A percentile compares a stretch with the other conserved stretches of the same genome.
Evolutionary conservation across 345 rosid species (phyloP).

Genomic region (Schrenkiella parvula): DNA sequence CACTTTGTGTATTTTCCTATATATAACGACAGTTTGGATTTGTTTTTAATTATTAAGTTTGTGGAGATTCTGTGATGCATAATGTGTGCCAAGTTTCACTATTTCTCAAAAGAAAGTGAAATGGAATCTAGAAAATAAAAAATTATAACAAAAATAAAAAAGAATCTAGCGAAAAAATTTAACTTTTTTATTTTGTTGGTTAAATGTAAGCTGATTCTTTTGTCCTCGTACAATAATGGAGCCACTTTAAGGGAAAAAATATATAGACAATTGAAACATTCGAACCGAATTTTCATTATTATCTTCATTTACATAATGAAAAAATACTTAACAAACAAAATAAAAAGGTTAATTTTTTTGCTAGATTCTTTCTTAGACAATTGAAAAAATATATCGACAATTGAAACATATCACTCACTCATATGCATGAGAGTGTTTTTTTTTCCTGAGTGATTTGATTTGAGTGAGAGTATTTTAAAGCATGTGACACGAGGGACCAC

Average conservation of each 20-base stretch:
- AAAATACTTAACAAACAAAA: no score
- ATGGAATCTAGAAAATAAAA: not conserved
- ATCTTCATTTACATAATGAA: no score
- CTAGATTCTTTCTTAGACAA: no score
- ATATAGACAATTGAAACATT: not conserved
- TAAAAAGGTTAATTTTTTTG: no score
- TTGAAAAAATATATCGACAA: no score
- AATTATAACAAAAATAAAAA: not conserved
- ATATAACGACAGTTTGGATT: not conserved
- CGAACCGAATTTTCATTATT: not conserved
- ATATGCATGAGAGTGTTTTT: not conserved
- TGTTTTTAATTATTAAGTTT: not conserved
- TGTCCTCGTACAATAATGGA: not conserved
- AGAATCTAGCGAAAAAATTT: no score
- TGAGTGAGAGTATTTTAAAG: not conserved
- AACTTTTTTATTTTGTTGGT: no score
- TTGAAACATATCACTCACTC: no score
- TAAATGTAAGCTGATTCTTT: no score
- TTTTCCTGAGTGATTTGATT: not conserved
- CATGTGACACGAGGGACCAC: slow-evolving; percentile 8
- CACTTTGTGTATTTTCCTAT: not conserved
- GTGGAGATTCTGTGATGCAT: slow-evolving; percentile 3
- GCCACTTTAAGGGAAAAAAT: not conserved
- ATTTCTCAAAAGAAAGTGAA: not conserved
- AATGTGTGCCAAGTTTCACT: not conserved